Percentiles rank a stretch among this genome's conserved stretches.
phyloP scores from a whole-genome alignment of 805 yeast genomes.

The Yarrowia sp. region DNA sequence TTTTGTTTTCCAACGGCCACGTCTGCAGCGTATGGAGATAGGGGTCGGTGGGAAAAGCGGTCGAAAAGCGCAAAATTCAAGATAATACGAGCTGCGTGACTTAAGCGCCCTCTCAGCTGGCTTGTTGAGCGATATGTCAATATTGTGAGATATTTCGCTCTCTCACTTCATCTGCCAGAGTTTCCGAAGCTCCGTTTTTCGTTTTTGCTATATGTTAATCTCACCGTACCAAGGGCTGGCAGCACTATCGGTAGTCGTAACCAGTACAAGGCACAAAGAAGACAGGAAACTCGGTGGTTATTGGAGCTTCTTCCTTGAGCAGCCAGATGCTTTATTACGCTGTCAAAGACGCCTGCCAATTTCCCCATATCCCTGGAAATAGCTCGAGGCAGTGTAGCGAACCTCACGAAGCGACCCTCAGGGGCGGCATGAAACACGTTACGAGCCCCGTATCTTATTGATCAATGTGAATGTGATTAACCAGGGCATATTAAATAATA shows the following conservation, averaged over 20 bases:
- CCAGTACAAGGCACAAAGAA: neutral
- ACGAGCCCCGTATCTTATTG: neutral
- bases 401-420: neutral
- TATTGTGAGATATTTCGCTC: too few relatives aligned
- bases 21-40: neutral
- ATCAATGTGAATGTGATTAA: neutral
- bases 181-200: neutral
- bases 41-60: neutral
- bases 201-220: neutral
- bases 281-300: too few relatives aligned
- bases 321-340: neutral
- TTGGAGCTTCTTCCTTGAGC: neutral
- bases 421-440: neutral
- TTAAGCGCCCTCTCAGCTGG: neutral
- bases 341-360: neutral
- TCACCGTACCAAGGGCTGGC: too few relatives aligned
- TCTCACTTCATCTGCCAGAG: too few relatives aligned
- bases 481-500: neutral
- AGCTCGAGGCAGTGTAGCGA: neutral
- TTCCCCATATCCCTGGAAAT: neutral
- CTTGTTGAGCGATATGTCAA: too few relatives aligned
- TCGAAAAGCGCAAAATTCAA: neutral
- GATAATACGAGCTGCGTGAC: constrained; percentile 9
- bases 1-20: neutral
- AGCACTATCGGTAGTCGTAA: neutral